phyloP scores from a whole-genome alignment of 176 grass and related monocot genomes.

The Otatea glauca region DNA sequence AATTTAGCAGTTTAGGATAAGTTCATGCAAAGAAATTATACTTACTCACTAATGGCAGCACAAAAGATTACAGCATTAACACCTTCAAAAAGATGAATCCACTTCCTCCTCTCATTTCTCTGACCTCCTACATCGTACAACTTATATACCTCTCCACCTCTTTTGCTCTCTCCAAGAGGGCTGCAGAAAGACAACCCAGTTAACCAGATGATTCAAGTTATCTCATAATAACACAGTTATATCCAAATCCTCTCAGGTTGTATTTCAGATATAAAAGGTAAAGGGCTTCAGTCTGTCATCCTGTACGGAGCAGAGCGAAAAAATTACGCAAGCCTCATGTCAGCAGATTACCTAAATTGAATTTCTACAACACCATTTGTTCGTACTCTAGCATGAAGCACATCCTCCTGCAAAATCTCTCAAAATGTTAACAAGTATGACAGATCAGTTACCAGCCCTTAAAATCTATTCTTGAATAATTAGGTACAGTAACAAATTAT shows the following conservation, averaged over 20 bases:
- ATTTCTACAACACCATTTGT: constrained; percentile 92
- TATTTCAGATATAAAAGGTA: neutral
- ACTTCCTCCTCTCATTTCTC: constrained; percentile 99
- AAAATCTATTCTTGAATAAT: constrained; percentile 16
- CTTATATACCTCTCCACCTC: constrained; percentile 90
- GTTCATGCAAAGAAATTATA: neutral
- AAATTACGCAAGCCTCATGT: constrained; percentile 13
- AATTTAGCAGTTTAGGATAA: constrained; percentile 1
- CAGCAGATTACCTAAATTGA: constrained; percentile 78
- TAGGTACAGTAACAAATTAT: neutral
- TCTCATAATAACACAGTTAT: neutral
- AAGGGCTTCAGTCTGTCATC: neutral
- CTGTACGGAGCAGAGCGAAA: neutral
- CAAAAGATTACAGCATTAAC: constrained; percentile 97
- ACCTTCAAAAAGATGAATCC: constrained; percentile 99
- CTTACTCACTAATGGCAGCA: constrained; percentile 99
- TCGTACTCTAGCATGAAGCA: constrained; percentile 92
- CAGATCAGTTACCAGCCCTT: neutral
- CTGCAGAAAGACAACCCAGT: constrained; percentile 47
- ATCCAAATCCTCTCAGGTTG: neutral
- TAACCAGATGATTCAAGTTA: neutral
- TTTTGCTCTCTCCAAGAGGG: constrained; percentile 92
- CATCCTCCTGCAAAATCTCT: constrained; percentile 74
- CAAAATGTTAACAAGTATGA: neutral
- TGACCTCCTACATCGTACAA: constrained; percentile 97